These are phyloP conservation scores for Sordariomycetes sp. DNA, from an alignment of 2,329 filamentous ascomycete genomes.

Conservation along the genomic window DNA sequence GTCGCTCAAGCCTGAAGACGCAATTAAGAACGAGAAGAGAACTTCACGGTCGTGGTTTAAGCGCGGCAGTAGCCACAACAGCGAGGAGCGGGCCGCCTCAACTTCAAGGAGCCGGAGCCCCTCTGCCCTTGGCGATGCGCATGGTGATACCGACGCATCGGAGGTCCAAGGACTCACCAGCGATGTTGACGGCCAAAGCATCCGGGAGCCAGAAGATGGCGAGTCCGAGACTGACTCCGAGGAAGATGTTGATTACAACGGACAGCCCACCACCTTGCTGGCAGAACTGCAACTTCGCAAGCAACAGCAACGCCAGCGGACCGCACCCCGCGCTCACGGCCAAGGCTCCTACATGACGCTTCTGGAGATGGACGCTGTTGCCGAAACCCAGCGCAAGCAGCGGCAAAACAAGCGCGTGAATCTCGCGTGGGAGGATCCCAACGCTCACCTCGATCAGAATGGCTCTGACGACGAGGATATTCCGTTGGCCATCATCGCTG, in stretches of 20 bases:
- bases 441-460: constrained; percentile 31
- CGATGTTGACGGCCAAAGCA: constrained; percentile 16
- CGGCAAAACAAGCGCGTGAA: constrained; percentile 70
- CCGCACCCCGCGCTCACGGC: constrained; percentile 48
- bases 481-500: constrained; percentile 72
- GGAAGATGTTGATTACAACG: constrained; percentile 46
- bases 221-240: constrained; percentile 18
- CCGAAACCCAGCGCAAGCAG: constrained; percentile 70
- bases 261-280: constrained; percentile 78
- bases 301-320: constrained; percentile 74
- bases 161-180: constrained; percentile 9
- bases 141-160: constrained; percentile 13
- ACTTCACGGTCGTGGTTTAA: constrained; percentile 41
- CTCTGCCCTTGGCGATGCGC: constrained; percentile 14
- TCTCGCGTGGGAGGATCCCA: constrained; percentile 79
- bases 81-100: constrained; percentile 12
- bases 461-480: constrained; percentile 70
- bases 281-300: constrained; percentile 90
- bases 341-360: constrained; percentile 87
- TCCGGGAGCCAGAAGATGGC: constrained; percentile 28
- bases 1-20: constrained; percentile 12
- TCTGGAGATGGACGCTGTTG: constrained; percentile 82
- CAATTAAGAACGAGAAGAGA: constrained; percentile 31
- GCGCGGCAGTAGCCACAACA: constrained; percentile 19
- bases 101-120: constrained; percentile 7